Percentiles rank a stretch among this genome's conserved stretches.
Conservation (phyloP, 768 basidiomycete genomes). For the Lactarius vividus region DNA sequence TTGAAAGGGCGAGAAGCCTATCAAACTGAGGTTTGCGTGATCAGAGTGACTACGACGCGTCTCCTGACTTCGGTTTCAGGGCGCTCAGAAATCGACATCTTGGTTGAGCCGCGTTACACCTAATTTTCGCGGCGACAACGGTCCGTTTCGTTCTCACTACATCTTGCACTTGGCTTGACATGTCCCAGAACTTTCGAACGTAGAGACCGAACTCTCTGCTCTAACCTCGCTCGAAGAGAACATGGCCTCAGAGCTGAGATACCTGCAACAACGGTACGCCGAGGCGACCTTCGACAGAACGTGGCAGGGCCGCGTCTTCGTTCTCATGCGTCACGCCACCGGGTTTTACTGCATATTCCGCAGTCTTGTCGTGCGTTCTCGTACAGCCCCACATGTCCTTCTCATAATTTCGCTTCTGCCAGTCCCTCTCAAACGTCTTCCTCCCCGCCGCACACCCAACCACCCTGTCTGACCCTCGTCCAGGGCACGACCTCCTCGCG, state of each 20-base stretch:
- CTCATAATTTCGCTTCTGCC: not conserved
- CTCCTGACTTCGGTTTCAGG: constrained; percentile 20
- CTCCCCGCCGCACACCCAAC: constrained; percentile 33
- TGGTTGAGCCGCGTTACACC: constrained; percentile 54
- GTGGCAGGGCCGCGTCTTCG: constrained; percentile 21
- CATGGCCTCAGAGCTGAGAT: constrained; percentile 18
- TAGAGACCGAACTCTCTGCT: constrained; percentile 22
- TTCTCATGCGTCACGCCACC: constrained; percentile 20
- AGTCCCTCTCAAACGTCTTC: constrained; percentile 56
- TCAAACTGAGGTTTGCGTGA: constrained; percentile 29
- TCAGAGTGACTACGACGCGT: not conserved
- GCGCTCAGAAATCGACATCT: constrained; percentile 19
- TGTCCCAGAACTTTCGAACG: constrained; percentile 27
- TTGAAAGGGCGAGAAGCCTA: constrained; percentile 34
- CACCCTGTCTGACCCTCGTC: constrained; percentile 31
- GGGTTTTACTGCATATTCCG: constrained; percentile 33
- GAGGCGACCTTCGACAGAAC: constrained; percentile 22
- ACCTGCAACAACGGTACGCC: constrained; percentile 18
- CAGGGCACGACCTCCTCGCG: constrained; percentile 45
- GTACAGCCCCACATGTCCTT: not conserved
- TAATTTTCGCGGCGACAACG: constrained; percentile 48
- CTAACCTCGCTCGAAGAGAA: constrained; percentile 25
- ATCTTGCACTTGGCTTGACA: constrained; percentile 1
- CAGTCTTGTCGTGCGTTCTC: constrained; percentile 35
- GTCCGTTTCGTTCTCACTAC: constrained; percentile 5